These are phyloP conservation scores for Geotrichum bryndzae DNA, from an alignment of 1,139 yeast genomes.

Conservation along the genomic window DNA sequence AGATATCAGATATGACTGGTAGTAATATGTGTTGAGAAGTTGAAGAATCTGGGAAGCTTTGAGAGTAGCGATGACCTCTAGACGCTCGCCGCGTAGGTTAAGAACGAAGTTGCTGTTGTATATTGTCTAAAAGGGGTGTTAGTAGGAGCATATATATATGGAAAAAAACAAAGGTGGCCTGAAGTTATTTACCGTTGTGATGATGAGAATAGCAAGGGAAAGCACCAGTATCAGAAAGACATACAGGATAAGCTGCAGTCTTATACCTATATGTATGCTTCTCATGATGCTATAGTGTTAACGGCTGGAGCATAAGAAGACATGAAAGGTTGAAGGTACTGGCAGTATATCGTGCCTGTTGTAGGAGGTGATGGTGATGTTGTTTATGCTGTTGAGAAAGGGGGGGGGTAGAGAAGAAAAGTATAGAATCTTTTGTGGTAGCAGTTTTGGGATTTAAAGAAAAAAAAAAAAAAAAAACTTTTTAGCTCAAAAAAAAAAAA, in stretches of 20 bases:
- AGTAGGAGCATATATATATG: neutral
- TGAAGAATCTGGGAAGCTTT: conserved; percentile 77
- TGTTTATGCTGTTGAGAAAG: too few relatives aligned
- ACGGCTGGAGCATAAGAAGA: neutral
- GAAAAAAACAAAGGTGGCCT: neutral
- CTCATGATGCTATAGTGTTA: conserved; percentile 19
- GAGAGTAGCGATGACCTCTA: conserved; percentile 71
- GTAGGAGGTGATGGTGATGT: too few relatives aligned
- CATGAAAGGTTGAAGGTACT: neutral
- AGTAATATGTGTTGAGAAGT: conserved; percentile 54
- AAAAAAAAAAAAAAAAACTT: too few relatives aligned
- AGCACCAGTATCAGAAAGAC: conserved; percentile 72
- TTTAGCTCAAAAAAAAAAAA: too few relatives aligned
- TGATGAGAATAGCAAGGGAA: conserved; percentile 67
- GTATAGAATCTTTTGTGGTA: too few relatives aligned
- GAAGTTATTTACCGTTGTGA: conserved; percentile 47
- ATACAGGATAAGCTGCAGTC: conserved; percentile 67
- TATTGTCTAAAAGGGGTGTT: conserved; percentile 42
- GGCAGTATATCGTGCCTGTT: too few relatives aligned
- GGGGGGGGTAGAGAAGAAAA: too few relatives aligned
- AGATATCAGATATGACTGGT: conserved; percentile 64
- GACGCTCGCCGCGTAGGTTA: conserved; percentile 58
- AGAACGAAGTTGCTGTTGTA: conserved; percentile 65
- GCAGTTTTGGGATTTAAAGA: too few relatives aligned
- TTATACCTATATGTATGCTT: conserved; percentile 34